Evolutionary conservation across 495 filamentous ascomycete genomes (phyloP).

Genomic region (Rostrohypoxylon terebratum): DNA sequence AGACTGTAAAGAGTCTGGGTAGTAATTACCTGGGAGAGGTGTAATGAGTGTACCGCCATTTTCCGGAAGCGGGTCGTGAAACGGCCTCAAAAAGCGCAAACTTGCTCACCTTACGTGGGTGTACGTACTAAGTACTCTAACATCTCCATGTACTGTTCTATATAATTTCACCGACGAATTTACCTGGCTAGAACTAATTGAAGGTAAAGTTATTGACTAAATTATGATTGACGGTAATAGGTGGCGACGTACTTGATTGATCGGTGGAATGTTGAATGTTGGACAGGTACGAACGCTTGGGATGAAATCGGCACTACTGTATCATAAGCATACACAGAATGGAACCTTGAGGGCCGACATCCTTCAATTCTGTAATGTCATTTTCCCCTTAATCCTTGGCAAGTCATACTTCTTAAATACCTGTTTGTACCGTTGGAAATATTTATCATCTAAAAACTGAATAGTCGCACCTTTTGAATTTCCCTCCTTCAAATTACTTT

Average conservation of each 20-base stretch:
- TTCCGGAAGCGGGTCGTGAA: slow-evolving; percentile 39
- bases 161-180: neutral
- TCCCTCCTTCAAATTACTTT: neutral
- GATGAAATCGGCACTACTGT: slow-evolving; percentile 2
- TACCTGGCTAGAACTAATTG: slow-evolving; percentile 9
- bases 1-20: neutral
- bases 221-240: neutral
- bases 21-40: neutral
- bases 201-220: neutral
- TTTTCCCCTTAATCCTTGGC: slow-evolving; percentile 12
- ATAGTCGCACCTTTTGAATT: slow-evolving; percentile 1
- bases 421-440: neutral
- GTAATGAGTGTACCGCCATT: slow-evolving; percentile 12
- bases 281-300: too few species aligned
- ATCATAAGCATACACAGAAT: neutral
- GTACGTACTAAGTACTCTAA: neutral
- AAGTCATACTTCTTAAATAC: neutral
- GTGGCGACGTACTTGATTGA: neutral
- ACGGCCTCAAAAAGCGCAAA: slow-evolving; percentile 46
- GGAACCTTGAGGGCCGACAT: slow-evolving; percentile 37
- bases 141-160: slow-evolving; percentile 7
- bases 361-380: neutral
- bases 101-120: slow-evolving; percentile 40
- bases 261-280: neutral
- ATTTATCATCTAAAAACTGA: neutral